Conservation (phyloP, 768 basidiomycete genomes). For the Cantharellus anzutake region DNA sequence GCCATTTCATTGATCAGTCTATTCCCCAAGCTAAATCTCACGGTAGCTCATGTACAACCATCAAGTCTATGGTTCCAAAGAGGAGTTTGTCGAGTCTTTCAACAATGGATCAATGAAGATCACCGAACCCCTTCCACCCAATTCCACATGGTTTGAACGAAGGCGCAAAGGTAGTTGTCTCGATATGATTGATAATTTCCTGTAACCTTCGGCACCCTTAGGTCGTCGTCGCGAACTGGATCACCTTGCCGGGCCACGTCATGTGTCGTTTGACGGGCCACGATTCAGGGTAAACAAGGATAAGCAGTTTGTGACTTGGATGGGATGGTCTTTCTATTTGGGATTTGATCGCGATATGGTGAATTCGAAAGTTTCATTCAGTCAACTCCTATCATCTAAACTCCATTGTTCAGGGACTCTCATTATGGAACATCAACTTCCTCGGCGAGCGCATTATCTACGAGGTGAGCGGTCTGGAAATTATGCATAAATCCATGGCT, state of each 20-base stretch:
- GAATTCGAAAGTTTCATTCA: background rate
- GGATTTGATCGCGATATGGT: conserved; percentile 50
- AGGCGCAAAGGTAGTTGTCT: too few relatives aligned
- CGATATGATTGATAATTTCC: too few relatives aligned
- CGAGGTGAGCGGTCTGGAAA: too few relatives aligned
- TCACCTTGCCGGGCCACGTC: conserved; percentile 41
- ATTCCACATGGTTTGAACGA: too few relatives aligned
- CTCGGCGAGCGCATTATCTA: too few relatives aligned
- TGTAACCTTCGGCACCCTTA: too few relatives aligned
- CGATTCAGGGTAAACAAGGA: conserved; percentile 36
- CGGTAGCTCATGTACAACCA: background rate
- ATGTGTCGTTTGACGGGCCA: conserved; percentile 38
- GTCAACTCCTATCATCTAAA: too few relatives aligned
- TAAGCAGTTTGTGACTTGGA: conserved; percentile 41
- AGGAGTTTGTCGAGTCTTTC: conserved; percentile 16
- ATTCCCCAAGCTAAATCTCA: background rate
- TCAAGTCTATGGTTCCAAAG: conserved; percentile 5
- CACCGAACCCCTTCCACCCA: too few relatives aligned
- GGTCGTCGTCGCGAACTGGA: conserved; percentile 33
- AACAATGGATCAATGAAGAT: too few relatives aligned
- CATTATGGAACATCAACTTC: too few relatives aligned
- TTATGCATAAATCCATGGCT: too few relatives aligned
- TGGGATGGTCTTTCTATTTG: conserved; percentile 44
- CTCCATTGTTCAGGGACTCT: too few relatives aligned
- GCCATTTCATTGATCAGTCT: background rate